These are phyloP conservation scores for Cucurbita moschata DNA, from an alignment of 306 rosid genomes.

Conservation along the genomic window DNA sequence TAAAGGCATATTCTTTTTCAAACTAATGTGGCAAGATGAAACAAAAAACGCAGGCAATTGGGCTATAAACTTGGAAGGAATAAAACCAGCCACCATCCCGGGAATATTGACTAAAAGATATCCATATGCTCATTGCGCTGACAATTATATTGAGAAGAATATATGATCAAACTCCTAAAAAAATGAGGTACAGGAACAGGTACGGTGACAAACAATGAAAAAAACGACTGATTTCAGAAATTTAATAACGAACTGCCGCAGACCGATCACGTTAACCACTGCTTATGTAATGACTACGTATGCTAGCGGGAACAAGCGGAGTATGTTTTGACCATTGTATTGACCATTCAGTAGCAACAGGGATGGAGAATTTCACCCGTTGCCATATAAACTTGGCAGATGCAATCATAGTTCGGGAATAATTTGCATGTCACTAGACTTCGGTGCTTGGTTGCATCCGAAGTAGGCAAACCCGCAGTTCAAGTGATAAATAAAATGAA, in stretches of 20 bases:
- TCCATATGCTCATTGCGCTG: background rate
- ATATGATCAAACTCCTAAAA: background rate
- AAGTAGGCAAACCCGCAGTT: background rate
- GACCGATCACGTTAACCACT: background rate
- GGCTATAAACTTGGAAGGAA: background rate
- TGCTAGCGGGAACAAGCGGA: background rate
- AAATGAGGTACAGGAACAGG: background rate
- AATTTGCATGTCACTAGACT: background rate
- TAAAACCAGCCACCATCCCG: background rate
- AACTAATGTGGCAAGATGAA: background rate
- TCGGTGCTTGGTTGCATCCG: background rate
- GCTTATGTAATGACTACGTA: background rate
- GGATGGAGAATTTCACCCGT: background rate
- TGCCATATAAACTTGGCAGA: background rate
- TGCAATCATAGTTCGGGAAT: background rate
- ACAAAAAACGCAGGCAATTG: background rate
- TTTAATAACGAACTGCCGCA: background rate
- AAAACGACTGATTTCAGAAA: background rate
- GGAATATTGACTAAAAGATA: background rate
- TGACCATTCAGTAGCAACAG: background rate
- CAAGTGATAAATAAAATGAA: background rate
- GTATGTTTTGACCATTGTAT: background rate
- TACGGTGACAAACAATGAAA: background rate
- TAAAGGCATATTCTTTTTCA: background rate
- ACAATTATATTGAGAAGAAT: background rate